Base-by-base conservation (phyloP, 495 filamentous ascomycete genomes). In the Tuber calosporum region DNA sequence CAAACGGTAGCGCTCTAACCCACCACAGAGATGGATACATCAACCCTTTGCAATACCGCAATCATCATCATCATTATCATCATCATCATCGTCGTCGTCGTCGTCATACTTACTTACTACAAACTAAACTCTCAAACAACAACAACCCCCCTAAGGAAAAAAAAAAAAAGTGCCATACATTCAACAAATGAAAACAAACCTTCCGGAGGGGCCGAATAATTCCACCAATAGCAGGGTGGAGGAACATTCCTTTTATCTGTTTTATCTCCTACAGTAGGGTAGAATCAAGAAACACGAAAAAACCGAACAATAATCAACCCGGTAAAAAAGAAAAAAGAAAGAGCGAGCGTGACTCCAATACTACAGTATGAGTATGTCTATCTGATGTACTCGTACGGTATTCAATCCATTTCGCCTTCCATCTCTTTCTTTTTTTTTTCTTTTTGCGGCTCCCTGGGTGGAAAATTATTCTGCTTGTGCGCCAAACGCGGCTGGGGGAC, bases 401-500 rank as follows among this genome's bases (percentile, higher is more conserved):
- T 26, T 30, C n/a, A 26, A 17, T 62, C 9, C 11, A 30, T 62
- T 30, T 15, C 17, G 53, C n/a, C 26, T 62, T 30, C n/a, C 13
- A 13, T 2, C n/a, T 30, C 9, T 15, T n/a, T 7, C 11, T 30
- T 30, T 62, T 13, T 53, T 9, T 11, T 6, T 26, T 8, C 26
- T 22, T 53, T n/a, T 19, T 6, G 42, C 22, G 19, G 2, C 48
- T 6, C 9, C 1, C n/a, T 30, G 26, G 0, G n/a, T 62, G 53
- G 53, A 62, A 62, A 62, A 30, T 30, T 17, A 22, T 0, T 9
- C 48, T 62, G 66, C 66, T 8, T 71, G 76, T 78, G 76, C 76
- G 76, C 67, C 70, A 78, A 77, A 71, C 76, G 76, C 76, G 76
- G 15, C 76, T 78, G 22, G 74, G 53, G 53, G 73, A 58, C 40